These are phyloP conservation scores for Pythium monospermum DNA, from an alignment of 352 stramenopile genomes.

Conservation along the genomic window DNA sequence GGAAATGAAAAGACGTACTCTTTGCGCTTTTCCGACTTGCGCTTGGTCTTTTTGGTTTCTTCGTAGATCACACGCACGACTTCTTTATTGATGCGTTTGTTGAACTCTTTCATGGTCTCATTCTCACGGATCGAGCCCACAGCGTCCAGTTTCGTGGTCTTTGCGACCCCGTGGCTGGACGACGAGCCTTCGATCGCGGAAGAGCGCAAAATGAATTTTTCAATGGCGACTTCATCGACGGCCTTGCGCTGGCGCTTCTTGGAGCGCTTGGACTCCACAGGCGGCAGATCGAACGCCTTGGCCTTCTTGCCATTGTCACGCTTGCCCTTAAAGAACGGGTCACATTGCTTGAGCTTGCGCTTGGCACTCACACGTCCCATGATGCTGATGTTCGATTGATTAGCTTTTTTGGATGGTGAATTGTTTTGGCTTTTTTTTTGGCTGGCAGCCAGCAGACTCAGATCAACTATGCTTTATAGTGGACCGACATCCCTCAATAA, in stretches of 20 bases:
- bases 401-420: not conserved
- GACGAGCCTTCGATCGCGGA: constrained; percentile 27
- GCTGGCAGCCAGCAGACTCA: constrained; percentile 17
- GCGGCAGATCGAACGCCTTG: constrained; percentile 62
- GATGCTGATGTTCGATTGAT: not conserved
- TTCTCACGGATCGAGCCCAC: constrained; percentile 52
- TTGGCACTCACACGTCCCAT: constrained; percentile 74
- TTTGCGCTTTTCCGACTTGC: constrained; percentile 75
- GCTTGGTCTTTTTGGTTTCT: constrained; percentile 68
- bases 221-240: constrained; percentile 51
- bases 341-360: constrained; percentile 83
- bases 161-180: constrained; percentile 13
- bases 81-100: constrained; percentile 79
- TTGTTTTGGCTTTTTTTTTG: too few species aligned
- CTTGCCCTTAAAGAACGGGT: constrained; percentile 84
- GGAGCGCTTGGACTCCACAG: constrained; percentile 63
- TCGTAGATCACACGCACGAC: constrained; percentile 85
- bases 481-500: too few species aligned
- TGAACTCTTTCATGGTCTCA: constrained; percentile 81
- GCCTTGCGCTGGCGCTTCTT: constrained; percentile 79
- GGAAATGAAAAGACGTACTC: constrained; percentile 22
- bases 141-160: constrained; percentile 35
- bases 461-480: not conserved
- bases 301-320: constrained; percentile 66
- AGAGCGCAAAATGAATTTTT: constrained; percentile 56